Evolutionary conservation across 2,329 filamentous ascomycete species (phyloP), one percentile per base, ranked within the genome.

Genomic region (Chaetomium sp.): DNA sequence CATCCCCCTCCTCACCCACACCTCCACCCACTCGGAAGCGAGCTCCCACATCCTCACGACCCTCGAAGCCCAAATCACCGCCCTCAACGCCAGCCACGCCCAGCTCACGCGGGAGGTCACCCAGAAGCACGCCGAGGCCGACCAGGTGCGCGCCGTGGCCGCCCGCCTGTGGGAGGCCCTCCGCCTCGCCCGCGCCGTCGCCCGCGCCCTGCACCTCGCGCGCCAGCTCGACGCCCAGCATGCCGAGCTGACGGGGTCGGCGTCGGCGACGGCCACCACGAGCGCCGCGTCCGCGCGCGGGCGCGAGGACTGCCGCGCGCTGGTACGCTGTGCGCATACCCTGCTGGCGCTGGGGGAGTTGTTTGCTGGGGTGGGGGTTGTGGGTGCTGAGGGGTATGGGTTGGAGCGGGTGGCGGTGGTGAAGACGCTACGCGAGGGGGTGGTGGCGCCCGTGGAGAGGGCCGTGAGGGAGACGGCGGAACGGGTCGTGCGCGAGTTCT

Each of bases 211-310:
- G 50, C 89, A 90, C 72, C 81, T 98, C 2, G 93, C 92, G 0
- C 82, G 93, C 53, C 92, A 96, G 78, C 83, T 99, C 12, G 92
- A 98, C 75, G 85, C 90, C n/a, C 91, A 96, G 75, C 85, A 96
- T 73, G 81, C 85, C 0, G 93, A 96, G 75, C 80, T 91, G 38
- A 62, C 35, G 5, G 83, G 81, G 2, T 78, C 81, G 2, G 56
- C 67, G 0, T 45, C 75, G 72, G 29, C 76, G 60, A 68, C 69
- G 66, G 54, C 71, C 27, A 72, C 80, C 60, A 75, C 80, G 66
- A 69, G 64, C 60, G 73, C 70, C 33, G 70, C 70, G 65, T 67
- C 27, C 5, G 9, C 10, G 16, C 5, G 53, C 12, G 31, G 56
- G 10, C 87, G 85, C 68, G 89, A 92, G 70, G 91, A 95, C 69